A percentile compares a stretch with the other conserved stretches of the same genome.
Conservation (phyloP, 2,329 filamentous ascomycete species). For the Trichophyton schoenleinii region DNA sequence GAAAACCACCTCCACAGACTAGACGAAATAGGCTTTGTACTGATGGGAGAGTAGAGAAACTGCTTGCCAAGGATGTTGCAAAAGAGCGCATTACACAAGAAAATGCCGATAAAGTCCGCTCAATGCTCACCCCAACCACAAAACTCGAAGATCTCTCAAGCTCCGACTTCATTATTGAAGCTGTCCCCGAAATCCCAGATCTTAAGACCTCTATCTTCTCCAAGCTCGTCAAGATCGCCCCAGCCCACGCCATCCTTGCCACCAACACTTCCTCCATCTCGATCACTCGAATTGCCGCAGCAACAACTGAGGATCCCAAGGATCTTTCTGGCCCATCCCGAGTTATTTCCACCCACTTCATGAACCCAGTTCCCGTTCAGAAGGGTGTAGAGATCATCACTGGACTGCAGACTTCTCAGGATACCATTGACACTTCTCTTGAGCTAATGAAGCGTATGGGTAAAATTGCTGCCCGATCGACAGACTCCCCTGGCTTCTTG, state of each 20-base stretch:
- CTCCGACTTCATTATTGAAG: constrained; percentile 97
- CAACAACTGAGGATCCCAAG: constrained; percentile 64
- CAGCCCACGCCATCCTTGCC: constrained; percentile 75
- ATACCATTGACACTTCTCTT: constrained; percentile 69
- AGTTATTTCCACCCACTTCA: constrained; percentile 93
- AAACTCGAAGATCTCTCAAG: constrained; percentile 62
- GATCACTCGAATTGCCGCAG: constrained; percentile 88
- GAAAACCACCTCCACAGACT: neutral
- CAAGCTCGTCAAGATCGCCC: constrained; percentile 66
- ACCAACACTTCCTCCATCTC: constrained; percentile 99
- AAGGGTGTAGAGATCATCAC: constrained; percentile 97
- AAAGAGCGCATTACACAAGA: constrained; percentile 77
- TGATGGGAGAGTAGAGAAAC: constrained; percentile 53
- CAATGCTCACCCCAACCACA: constrained; percentile 56
- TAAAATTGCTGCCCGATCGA: constrained; percentile 76
- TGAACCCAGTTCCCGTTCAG: constrained; percentile 96
- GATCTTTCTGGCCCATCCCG: constrained; percentile 72
- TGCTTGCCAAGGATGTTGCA: constrained; percentile 80
- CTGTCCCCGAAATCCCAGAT: constrained; percentile 79
- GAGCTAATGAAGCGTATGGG: constrained; percentile 85
- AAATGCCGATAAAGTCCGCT: constrained; percentile 60
- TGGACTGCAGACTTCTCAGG: constrained; percentile 75
- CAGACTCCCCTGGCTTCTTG: constrained; percentile 84
- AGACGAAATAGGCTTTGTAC: neutral
- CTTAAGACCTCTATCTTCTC: constrained; percentile 83